A percentile compares a stretch with the other conserved stretches of the same genome.
phyloP scores from a whole-genome alignment of 1,139 yeast species.

The Taphrina populina region DNA sequence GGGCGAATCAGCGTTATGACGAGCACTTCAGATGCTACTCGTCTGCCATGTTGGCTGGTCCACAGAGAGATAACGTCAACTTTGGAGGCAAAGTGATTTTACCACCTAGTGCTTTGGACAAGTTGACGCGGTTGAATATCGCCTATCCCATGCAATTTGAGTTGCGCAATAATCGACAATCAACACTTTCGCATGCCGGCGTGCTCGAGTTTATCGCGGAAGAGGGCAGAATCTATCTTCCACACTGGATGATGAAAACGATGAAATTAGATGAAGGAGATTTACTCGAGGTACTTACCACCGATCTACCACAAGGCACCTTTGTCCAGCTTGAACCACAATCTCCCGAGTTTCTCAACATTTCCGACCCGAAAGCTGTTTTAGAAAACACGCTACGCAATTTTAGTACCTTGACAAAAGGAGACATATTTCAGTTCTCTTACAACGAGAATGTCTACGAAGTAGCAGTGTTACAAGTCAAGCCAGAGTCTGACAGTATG shows the following conservation, averaged over 20 bases:
- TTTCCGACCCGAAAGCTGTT: slow-evolving; percentile 94
- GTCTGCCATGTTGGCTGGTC: slow-evolving; percentile 84
- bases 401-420: slow-evolving; percentile 81
- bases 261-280: slow-evolving; percentile 73
- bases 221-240: slow-evolving; percentile 91
- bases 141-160: slow-evolving; percentile 95
- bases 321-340: slow-evolving; percentile 96
- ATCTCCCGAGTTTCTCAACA: slow-evolving; percentile 85
- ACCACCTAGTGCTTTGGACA: slow-evolving; percentile 90
- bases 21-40: slow-evolving; percentile 93
- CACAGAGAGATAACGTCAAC: slow-evolving; percentile 74
- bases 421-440: slow-evolving; percentile 79
- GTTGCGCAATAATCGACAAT: slow-evolving; percentile 54
- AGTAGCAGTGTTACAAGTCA: slow-evolving; percentile 81
- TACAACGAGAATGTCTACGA: slow-evolving; percentile 79
- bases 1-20: slow-evolving; percentile 53
- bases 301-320: slow-evolving; percentile 79
- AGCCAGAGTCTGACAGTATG: slow-evolving; percentile 62
- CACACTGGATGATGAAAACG: slow-evolving; percentile 95
- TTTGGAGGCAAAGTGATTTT: slow-evolving; percentile 87
- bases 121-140: slow-evolving; percentile 68
- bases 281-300: slow-evolving; percentile 63
- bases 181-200: slow-evolving; percentile 76
- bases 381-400: slow-evolving; percentile 84
- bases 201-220: slow-evolving; percentile 95